Evolutionary conservation across 208 protist species (phyloP).

Genomic region (Acanthamoeba quina): DNA sequence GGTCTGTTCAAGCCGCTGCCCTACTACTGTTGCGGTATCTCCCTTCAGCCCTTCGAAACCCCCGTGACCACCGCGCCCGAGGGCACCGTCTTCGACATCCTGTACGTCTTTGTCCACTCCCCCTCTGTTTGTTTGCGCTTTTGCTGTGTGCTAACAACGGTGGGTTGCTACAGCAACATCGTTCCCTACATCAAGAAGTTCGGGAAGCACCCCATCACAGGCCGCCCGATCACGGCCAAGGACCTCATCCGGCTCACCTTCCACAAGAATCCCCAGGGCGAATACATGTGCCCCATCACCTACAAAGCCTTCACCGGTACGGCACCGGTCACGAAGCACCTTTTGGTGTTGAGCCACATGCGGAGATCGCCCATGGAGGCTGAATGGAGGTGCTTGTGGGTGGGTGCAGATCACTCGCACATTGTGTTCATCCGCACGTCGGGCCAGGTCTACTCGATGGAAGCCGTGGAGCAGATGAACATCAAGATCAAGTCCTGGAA

Average conservation of each 20-base stretch:
- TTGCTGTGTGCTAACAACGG: neutral
- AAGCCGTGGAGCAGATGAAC: slow-evolving; percentile 93
- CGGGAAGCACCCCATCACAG: slow-evolving; percentile 89
- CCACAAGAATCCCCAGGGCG: slow-evolving; percentile 83
- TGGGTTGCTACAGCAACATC: slow-evolving; percentile 89
- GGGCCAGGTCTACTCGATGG: slow-evolving; percentile 93
- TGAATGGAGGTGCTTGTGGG: neutral
- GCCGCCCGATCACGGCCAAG: slow-evolving; percentile 86
- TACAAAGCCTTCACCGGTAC: slow-evolving; percentile 91
- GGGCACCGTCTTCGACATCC: slow-evolving; percentile 67
- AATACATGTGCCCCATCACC: slow-evolving; percentile 92
- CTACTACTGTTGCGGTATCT: slow-evolving; percentile 64
- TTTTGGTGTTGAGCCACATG: neutral
- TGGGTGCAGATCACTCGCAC: slow-evolving; percentile 84
- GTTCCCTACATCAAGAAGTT: slow-evolving; percentile 91
- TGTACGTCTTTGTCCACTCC: neutral
- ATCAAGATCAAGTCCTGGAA: slow-evolving; percentile 88
- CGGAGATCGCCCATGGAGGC: neutral
- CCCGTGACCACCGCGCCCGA: slow-evolving; percentile 57
- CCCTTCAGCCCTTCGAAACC: slow-evolving; percentile 65
- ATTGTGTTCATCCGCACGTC: slow-evolving; percentile 90
- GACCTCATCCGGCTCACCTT: slow-evolving; percentile 90
- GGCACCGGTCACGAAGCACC: neutral
- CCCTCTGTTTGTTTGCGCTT: neutral
- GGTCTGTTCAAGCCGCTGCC: slow-evolving; percentile 42